Conservation (phyloP, 2,329 filamentous ascomycete genomes). For the Salinomyces thailandicus region DNA sequence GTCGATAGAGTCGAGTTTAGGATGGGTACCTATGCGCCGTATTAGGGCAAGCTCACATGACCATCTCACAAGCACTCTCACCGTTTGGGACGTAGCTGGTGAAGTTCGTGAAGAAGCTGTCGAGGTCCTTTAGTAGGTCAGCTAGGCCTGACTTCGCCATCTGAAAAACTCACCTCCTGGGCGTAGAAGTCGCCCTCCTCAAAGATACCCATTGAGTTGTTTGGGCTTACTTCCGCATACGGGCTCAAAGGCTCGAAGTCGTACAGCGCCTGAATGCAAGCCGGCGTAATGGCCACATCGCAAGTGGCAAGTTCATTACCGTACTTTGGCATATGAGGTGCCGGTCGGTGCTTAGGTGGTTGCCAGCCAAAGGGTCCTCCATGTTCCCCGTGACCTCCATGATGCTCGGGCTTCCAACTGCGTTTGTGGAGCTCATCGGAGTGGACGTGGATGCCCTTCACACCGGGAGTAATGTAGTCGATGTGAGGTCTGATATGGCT, state of each 20-base stretch:
- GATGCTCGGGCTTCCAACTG: not conserved
- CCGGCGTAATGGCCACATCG: slow-evolving; percentile 15
- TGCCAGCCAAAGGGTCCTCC: slow-evolving; percentile 2
- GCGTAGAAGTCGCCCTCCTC: slow-evolving; percentile 35
- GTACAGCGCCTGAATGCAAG: slow-evolving; percentile 18
- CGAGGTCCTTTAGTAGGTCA: slow-evolving; percentile 25
- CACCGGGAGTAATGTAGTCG: slow-evolving; percentile 22
- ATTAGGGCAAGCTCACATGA: too few relatives aligned
- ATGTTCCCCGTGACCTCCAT: not conserved
- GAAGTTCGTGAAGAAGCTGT: slow-evolving; percentile 31
- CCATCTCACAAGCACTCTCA: not conserved
- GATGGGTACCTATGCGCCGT: slow-evolving; percentile 6
- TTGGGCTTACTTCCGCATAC: slow-evolving; percentile 10
- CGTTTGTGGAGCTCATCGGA: slow-evolving; percentile 7
- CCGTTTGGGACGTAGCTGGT: slow-evolving; percentile 12
- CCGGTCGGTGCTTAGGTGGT: slow-evolving; percentile 6
- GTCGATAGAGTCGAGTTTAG: slow-evolving; percentile 7
- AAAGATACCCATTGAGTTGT: slow-evolving; percentile 31
- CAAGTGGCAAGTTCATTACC: slow-evolving; percentile 10
- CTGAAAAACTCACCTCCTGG: slow-evolving; percentile 21
- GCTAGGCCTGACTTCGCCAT: too few relatives aligned
- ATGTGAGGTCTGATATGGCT: slow-evolving; percentile 14
- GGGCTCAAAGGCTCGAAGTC: slow-evolving; percentile 11
- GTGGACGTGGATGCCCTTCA: slow-evolving; percentile 16
- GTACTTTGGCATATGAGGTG: slow-evolving; percentile 8